phyloP scores from a whole-genome alignment of 805 yeast genomes.

The Wickerhamiella dianesei region DNA sequence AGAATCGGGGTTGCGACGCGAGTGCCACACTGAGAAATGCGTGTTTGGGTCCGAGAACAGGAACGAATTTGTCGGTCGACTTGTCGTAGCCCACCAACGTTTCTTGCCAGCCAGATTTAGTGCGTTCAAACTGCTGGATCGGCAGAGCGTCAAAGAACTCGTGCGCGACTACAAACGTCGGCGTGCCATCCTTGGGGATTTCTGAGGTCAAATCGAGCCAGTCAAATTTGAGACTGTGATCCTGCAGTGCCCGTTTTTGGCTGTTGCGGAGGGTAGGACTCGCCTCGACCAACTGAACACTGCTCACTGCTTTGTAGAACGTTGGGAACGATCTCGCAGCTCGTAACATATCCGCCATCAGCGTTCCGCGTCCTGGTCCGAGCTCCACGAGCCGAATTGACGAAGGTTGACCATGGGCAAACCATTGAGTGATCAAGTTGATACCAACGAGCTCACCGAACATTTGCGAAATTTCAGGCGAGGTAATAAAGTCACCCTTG shows the following conservation, averaged over 20 bases:
- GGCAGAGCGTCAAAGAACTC: conserved; percentile 85
- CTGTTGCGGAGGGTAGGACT: conserved; percentile 46
- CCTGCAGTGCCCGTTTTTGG: conserved; percentile 42
- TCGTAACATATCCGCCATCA: conserved; percentile 50
- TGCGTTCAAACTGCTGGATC: conserved; percentile 47
- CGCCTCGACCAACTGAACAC: conserved; percentile 53
- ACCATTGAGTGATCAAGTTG: conserved; percentile 46
- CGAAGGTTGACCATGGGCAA: conserved; percentile 39
- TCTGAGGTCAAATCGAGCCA: conserved; percentile 25
- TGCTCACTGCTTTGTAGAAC: conserved; percentile 26
- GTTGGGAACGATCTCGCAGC: conserved; percentile 20
- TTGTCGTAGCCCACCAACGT: conserved; percentile 44
- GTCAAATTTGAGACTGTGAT: conserved; percentile 28
- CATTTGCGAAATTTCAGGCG: conserved; percentile 77
- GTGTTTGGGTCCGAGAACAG: conserved; percentile 8
- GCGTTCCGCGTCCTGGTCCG: conserved; percentile 78
- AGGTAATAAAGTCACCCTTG: conserved; percentile 66
- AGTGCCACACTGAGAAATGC: conserved; percentile 9
- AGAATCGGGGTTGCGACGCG: conserved; percentile 30
- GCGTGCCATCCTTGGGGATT: conserved; percentile 24
- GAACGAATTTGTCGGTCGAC: conserved; percentile 9
- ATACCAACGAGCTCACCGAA: conserved; percentile 77
- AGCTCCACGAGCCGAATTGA: conserved; percentile 50
- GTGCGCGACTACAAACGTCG: conserved; percentile 65
- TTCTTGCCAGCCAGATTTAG: conserved; percentile 64